Conservation (phyloP, 1,284 basidiomycete species). For the Marasmius sp. region DNA sequence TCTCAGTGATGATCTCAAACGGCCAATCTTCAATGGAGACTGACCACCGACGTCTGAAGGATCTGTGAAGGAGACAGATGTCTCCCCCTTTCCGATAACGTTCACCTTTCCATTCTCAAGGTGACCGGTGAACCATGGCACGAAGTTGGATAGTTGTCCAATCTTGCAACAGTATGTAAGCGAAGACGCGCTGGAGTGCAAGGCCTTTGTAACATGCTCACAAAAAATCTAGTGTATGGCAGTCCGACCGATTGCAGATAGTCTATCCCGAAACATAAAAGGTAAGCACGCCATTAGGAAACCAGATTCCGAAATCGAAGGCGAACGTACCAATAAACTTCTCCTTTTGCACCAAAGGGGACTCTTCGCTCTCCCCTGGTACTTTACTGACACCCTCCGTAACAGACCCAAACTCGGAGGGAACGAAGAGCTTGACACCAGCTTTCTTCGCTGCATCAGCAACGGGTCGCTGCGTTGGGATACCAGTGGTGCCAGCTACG, state of each 20-base stretch:
- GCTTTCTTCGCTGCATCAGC: conserved; percentile 5
- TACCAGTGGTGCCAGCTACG: not conserved
- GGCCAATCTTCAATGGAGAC: not conserved
- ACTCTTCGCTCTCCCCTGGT: not conserved
- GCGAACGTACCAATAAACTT: not conserved
- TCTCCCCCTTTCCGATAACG: conserved; percentile 20
- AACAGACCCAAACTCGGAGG: not conserved
- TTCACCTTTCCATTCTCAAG: conserved; percentile 14
- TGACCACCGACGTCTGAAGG: conserved; percentile 19
- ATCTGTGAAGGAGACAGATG: conserved; percentile 17
- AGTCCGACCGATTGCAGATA: not conserved
- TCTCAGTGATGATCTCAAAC: not conserved
- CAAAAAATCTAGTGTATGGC: conserved; percentile 18
- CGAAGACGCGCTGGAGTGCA: too few species aligned
- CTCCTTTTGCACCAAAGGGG: not conserved
- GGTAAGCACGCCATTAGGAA: not conserved
- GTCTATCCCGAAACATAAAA: not conserved
- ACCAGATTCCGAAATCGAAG: not conserved
- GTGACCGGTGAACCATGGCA: conserved; percentile 10
- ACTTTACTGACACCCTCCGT: not conserved
- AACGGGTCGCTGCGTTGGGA: not conserved
- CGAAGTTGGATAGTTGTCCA: conserved; percentile 1
- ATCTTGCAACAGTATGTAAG: too few species aligned
- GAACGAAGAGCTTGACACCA: conserved; percentile 5
- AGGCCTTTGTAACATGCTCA: not conserved